A percentile compares a stretch with the other conserved stretches of the same genome.
Conservation (phyloP, 805 yeast genomes). For the Kuraishia molischiana region DNA sequence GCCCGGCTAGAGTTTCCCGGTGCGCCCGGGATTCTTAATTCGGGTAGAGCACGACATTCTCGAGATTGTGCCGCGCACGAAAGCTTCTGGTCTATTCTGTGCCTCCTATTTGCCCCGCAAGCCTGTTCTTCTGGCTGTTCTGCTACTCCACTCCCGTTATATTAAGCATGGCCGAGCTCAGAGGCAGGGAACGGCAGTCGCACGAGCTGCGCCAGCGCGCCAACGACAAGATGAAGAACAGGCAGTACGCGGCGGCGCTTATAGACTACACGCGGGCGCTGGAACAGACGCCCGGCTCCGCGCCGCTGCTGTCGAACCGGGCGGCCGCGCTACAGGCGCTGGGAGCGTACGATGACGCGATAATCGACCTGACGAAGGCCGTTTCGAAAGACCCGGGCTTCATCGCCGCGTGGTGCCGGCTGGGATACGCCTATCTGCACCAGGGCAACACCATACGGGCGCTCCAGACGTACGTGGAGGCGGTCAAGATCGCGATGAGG, state of each 20-base stretch:
- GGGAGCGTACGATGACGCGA: slow-evolving; percentile 24
- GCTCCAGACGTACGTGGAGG: slow-evolving; percentile 24
- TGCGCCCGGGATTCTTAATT: no score
- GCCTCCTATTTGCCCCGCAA: no score
- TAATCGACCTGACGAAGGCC: slow-evolving; percentile 23
- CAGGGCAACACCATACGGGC: slow-evolving; percentile 26
- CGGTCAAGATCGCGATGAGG: slow-evolving; percentile 11
- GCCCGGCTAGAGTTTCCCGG: no score
- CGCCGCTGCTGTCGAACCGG: slow-evolving; percentile 26
- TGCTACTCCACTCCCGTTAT: no score
- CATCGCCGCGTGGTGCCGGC: slow-evolving; percentile 28
- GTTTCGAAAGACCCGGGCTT: slow-evolving; percentile 20
- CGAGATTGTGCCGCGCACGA: no score
- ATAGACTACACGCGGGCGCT: slow-evolving; percentile 27
- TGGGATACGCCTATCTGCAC: slow-evolving; percentile 24
- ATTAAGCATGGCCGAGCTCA: background rate
- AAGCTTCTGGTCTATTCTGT: no score
- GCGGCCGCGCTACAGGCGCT: slow-evolving; percentile 28
- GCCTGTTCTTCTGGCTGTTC: no score
- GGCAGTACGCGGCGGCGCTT: slow-evolving; percentile 22
- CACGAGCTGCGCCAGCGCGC: slow-evolving; percentile 13
- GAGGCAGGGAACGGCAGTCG: background rate
- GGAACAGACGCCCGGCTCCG: slow-evolving; percentile 19
- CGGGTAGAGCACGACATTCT: no score
- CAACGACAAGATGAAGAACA: slow-evolving; percentile 15